A percentile compares a stretch with the other conserved stretches of the same genome.
These are phyloP conservation scores for Lactarius sp. DNA, from an alignment of 768 basidiomycete species.

Conservation along the genomic window DNA sequence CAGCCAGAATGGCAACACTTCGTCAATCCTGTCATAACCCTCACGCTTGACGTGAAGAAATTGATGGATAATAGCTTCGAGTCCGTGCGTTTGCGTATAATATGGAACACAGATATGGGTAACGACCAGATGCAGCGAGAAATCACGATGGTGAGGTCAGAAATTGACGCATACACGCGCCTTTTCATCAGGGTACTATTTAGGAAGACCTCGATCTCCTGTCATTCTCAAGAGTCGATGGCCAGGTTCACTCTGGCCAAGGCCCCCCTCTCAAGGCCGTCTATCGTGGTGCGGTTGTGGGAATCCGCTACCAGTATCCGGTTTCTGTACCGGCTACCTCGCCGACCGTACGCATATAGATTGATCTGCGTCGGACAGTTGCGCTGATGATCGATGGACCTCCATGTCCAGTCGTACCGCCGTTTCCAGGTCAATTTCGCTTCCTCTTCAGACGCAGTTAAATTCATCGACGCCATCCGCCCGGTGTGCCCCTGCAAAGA, in stretches of 20 bases:
- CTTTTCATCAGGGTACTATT: neutral
- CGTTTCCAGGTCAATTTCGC: conserved; percentile 74
- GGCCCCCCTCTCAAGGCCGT: conserved; percentile 76
- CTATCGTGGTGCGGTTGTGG: conserved; percentile 66
- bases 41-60: conserved; percentile 57
- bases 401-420: conserved; percentile 50
- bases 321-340: conserved; percentile 30
- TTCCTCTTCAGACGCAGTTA: conserved; percentile 42
- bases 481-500: conserved; percentile 72
- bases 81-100: conserved; percentile 59
- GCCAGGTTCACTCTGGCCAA: conserved; percentile 36
- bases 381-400: conserved; percentile 2
- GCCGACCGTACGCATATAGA: conserved; percentile 3
- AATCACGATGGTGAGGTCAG: conserved; percentile 55
- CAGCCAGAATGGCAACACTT: conserved; percentile 74
- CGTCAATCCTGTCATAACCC: conserved; percentile 59
- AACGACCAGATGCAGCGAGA: conserved; percentile 45
- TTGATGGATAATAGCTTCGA: conserved; percentile 44
- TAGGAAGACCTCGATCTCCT: conserved; percentile 79
- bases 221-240: conserved; percentile 47
- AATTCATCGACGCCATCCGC: conserved; percentile 59
- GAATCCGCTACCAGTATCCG: conserved; percentile 66
- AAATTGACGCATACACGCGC: conserved; percentile 11
- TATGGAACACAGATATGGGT: conserved; percentile 51
- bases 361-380: neutral